phyloP scores from a whole-genome alignment of 2,329 filamentous ascomycete species.

The Cordyceps farinosa region DNA sequence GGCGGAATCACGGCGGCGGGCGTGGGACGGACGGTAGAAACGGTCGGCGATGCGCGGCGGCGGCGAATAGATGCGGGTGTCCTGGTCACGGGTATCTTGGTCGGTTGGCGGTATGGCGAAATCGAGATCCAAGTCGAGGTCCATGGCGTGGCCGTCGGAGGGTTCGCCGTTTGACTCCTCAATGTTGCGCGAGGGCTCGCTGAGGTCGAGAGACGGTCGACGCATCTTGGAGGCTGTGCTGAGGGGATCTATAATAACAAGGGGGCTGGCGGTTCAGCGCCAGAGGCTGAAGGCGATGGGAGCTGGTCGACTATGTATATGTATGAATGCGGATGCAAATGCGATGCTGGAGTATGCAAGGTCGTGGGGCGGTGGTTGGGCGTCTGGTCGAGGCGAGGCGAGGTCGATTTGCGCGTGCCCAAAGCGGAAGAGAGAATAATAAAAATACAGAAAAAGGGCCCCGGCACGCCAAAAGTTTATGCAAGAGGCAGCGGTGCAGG shows the following conservation, averaged over 20 bases:
- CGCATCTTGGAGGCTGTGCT: slow-evolving; percentile 35
- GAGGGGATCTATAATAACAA: neutral
- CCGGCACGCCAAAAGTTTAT: neutral
- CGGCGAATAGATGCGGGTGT: slow-evolving; percentile 50
- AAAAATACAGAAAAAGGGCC: slow-evolving; percentile 2
- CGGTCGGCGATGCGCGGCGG: slow-evolving; percentile 75
- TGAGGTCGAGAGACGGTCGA: slow-evolving; percentile 39
- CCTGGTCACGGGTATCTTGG: slow-evolving; percentile 35
- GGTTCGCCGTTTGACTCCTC: slow-evolving; percentile 33
- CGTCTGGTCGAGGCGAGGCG: neutral
- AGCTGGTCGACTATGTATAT: neutral
- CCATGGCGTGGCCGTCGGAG: slow-evolving; percentile 28
- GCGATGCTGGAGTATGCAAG: neutral
- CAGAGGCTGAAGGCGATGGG: neutral
- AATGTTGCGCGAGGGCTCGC: slow-evolving; percentile 40
- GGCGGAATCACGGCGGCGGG: slow-evolving; percentile 69
- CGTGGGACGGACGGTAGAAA: slow-evolving; percentile 66
- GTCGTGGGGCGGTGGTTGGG: slow-evolving; percentile 13
- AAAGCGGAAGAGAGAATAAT: neutral
- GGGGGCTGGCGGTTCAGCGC: neutral
- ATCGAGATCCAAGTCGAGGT: slow-evolving; percentile 25
- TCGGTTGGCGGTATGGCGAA: slow-evolving; percentile 38
- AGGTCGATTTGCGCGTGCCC: neutral
- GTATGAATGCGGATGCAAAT: slow-evolving; percentile 8
- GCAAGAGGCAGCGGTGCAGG: slow-evolving; percentile 4